Evolutionary conservation across 23 red algal species (phyloP), one percentile per base, ranked within the genome.

Genomic region (Gracilaria domingensis): DNA sequence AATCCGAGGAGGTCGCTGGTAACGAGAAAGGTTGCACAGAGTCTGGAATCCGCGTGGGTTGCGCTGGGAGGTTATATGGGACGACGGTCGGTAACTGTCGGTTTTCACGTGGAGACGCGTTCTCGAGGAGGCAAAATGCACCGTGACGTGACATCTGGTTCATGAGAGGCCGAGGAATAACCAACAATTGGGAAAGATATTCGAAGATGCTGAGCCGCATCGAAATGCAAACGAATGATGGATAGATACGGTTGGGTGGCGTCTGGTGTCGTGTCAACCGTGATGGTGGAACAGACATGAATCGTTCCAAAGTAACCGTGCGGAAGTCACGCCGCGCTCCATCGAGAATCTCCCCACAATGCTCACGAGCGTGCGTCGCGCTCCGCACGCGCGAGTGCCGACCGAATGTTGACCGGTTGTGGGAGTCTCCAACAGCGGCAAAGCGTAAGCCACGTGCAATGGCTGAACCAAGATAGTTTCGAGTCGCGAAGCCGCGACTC

Each of bases 1-100:
- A 45, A 45, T 45, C 51, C 1, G 51, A 55, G 18, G 59, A 62
- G 24, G 24, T 25, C 59, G 59, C 14, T 55, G 59, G 5, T 29
- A 29, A 2, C 13, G 59, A 24, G 26, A 6, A 18, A 24, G 17
- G 55, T 4, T 2, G 59, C 2, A 29, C 4, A 62, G 59, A 24
- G 24, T 2, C 59, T 29, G 59, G 6, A 29, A 62, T 58, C 8
- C 14, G 51, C 13, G 51, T 55, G 51, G 51, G 51, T 55, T 55
- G 59, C 59, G 59, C 24, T 2, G 59, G 0, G 42, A 6, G 59
- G 59, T 62, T 62, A 62, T 30, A 62, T 25, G 59, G 59, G 59
- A 62, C 59, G 59, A 62, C 59, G 59, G 59, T 62, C 59, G 59
- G 59, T 62, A 30, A 62, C 23, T 62, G 26, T 62, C 59, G 59